Conservation (phyloP, 1,284 basidiomycete species). For the Moesziomyces sp. region DNA sequence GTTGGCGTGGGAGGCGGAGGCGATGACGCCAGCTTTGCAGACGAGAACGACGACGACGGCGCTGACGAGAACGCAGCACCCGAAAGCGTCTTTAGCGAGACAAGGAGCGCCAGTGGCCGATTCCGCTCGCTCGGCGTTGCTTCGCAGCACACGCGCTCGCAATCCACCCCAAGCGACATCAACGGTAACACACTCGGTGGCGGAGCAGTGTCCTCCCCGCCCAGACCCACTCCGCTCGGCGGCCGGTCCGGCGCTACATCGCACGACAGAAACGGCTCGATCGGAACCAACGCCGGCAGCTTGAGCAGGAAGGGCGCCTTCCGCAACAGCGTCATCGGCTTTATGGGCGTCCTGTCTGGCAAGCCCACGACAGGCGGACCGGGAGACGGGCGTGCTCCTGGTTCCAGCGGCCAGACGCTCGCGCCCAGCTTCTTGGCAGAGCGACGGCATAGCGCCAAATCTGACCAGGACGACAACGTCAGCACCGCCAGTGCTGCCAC, state of each 20-base stretch:
- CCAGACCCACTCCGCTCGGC: slow-evolving; percentile 2
- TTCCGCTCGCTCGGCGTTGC: slow-evolving; percentile 18
- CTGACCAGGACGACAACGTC: slow-evolving; percentile 37
- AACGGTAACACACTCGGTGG: slow-evolving; percentile 20
- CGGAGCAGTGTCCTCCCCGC: slow-evolving; percentile 3
- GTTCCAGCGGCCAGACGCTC: slow-evolving; percentile 4
- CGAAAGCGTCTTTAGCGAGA: slow-evolving; percentile 5
- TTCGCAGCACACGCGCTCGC: slow-evolving; percentile 23
- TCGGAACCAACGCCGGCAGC: slow-evolving; percentile 12
- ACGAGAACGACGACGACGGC: slow-evolving; percentile 18
- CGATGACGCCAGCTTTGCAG: slow-evolving; percentile 16
- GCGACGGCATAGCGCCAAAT: slow-evolving; percentile 32
- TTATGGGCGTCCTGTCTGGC: slow-evolving; percentile 41
- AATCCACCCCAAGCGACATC: slow-evolving; percentile 22
- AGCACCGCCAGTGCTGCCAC: slow-evolving; percentile 42
- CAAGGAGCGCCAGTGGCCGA: slow-evolving; percentile 11
- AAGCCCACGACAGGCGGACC: slow-evolving; percentile 6
- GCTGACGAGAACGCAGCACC: slow-evolving; percentile 37
- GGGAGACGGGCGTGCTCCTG: not conserved
- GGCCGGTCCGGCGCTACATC: slow-evolving; percentile 6
- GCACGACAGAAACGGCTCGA: slow-evolving; percentile 7
- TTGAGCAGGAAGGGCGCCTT: slow-evolving; percentile 28
- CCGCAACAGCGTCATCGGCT: slow-evolving; percentile 45
- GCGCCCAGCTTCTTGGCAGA: slow-evolving; percentile 18
- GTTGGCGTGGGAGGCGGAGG: slow-evolving; percentile 25